Conservation (phyloP, 306 rosid species). For the Purshia tridentata region DNA sequence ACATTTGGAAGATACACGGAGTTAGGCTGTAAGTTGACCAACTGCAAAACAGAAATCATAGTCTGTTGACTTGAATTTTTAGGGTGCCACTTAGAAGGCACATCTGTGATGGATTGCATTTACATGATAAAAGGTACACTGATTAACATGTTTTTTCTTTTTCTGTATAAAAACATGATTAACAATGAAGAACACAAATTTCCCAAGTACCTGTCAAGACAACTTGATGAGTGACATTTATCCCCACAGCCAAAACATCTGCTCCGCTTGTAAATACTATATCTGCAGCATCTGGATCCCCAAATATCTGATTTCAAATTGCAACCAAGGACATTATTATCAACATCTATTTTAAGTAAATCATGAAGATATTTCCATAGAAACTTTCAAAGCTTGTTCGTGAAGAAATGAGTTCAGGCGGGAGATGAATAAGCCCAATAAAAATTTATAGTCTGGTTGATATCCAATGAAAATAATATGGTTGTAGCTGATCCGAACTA, state of each 20-base stretch:
- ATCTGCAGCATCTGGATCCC: conserved; percentile 98
- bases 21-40: not conserved
- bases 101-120: not conserved
- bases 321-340: not conserved
- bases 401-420: not conserved
- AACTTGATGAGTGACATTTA: conserved; percentile 93
- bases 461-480: not conserved
- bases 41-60: not conserved
- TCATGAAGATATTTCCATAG: not conserved
- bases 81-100: not conserved
- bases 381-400: not conserved
- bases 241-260: conserved; percentile 70
- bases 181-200: conserved; percentile 1
- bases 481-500: not conserved
- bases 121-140: not conserved
- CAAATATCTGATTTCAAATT: conserved; percentile 55
- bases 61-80: not conserved
- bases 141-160: no score
- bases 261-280: conserved; percentile 85
- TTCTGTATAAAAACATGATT: not conserved
- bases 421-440: not conserved
- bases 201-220: conserved; percentile 57
- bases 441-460: not conserved
- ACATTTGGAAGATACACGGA: not conserved
- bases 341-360: not conserved